These are phyloP conservation scores for Microsporum canis DNA, from an alignment of 2,329 filamentous ascomycete genomes.

Conservation along the genomic window DNA sequence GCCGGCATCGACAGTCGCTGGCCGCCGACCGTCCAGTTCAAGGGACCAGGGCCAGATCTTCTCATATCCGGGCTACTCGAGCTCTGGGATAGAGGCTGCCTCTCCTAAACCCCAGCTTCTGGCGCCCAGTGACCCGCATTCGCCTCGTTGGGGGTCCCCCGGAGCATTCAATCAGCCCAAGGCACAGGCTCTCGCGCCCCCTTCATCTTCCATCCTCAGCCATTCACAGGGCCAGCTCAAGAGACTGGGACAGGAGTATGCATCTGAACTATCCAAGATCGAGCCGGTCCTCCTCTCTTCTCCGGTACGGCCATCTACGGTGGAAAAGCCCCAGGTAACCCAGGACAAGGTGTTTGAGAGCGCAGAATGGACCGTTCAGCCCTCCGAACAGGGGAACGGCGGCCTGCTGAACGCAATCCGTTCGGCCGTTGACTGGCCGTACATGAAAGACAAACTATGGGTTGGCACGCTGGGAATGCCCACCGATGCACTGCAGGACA, in stretches of 20 bases:
- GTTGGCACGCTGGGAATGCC: slow-evolving; percentile 91
- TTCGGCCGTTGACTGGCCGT: slow-evolving; percentile 59
- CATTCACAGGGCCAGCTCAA: slow-evolving; percentile 33
- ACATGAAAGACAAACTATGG: slow-evolving; percentile 68
- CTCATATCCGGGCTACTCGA: slow-evolving; percentile 19
- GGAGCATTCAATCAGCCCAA: slow-evolving; percentile 63
- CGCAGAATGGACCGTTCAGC: slow-evolving; percentile 72
- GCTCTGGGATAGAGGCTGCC: slow-evolving; percentile 15
- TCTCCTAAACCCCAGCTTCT: slow-evolving; percentile 38
- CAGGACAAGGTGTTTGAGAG: slow-evolving; percentile 49
- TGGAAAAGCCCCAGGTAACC: slow-evolving; percentile 10
- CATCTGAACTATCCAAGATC: slow-evolving; percentile 11
- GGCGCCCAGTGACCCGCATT: slow-evolving; percentile 61
- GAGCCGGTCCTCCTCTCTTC: slow-evolving; percentile 7
- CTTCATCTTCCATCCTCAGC: slow-evolving; percentile 64
- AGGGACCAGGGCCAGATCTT: slow-evolving; percentile 27
- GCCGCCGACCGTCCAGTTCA: slow-evolving; percentile 5
- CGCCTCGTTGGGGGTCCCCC: slow-evolving; percentile 61
- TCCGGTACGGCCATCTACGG: neutral
- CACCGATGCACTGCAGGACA: slow-evolving; percentile 67
- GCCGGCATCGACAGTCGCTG: neutral
- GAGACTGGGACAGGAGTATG: slow-evolving; percentile 8
- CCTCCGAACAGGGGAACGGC: slow-evolving; percentile 82
- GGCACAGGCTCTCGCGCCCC: slow-evolving; percentile 61
- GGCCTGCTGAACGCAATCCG: slow-evolving; percentile 81